Evolutionary conservation across 306 rosid genomes (phyloP).

Genomic region (Lathyrus tuberosus): DNA sequence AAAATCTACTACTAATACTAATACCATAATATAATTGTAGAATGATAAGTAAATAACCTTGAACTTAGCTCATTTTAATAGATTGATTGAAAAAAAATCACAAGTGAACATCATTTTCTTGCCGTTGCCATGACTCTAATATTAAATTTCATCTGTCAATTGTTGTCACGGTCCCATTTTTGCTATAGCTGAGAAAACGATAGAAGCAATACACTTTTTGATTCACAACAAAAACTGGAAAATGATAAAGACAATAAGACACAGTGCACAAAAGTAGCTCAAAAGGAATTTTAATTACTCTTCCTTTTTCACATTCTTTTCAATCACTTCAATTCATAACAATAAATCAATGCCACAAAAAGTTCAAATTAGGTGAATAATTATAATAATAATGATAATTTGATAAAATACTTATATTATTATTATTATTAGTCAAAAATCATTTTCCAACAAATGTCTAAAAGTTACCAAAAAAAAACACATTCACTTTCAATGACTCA

Average conservation of each 20-base stretch:
- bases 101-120: slow-evolving; percentile 40
- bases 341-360: not conserved
- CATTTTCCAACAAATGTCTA: no score
- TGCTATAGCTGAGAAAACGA: slow-evolving; percentile 23
- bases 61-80: no score
- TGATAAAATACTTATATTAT: no score
- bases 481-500: slow-evolving; percentile 32
- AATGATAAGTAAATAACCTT: no score
- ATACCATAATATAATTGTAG: no score
- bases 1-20: no score
- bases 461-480: slow-evolving; percentile 34
- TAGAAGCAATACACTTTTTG: slow-evolving; percentile 33
- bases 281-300: slow-evolving; percentile 10
- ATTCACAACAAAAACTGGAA: not conserved
- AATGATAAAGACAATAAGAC: not conserved
- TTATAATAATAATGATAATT: not conserved
- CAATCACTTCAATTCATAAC: not conserved
- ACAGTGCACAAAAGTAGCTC: slow-evolving; percentile 7
- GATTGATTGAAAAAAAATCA: not conserved
- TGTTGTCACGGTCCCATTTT: not conserved
- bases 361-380: slow-evolving; percentile 1
- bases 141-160: slow-evolving; percentile 28
- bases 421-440: no score
- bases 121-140: slow-evolving; percentile 35
- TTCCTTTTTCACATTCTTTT: not conserved